phyloP scores from a whole-genome alignment of 306 rosid genomes.

The Potentilla sterilis region DNA sequence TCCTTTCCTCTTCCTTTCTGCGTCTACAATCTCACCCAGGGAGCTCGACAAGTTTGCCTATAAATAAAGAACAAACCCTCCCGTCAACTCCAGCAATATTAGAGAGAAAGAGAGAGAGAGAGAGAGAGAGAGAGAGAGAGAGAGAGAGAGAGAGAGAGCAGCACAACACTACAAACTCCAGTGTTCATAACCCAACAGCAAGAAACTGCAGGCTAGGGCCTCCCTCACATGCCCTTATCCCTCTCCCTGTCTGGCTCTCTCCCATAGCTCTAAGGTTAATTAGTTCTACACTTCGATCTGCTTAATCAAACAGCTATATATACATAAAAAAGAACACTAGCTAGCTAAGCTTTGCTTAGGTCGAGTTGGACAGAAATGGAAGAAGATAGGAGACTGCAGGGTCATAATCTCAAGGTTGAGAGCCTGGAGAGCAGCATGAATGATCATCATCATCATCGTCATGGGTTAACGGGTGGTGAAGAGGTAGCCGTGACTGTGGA shows the following conservation, averaged over 20 bases:
- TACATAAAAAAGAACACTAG: neutral
- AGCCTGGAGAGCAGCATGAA: constrained; percentile 11
- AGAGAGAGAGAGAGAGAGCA: neutral
- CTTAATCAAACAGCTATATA: neutral
- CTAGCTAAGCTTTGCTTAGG: neutral
- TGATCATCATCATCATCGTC: neutral
- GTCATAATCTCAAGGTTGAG: neutral
- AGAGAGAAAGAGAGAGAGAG: neutral
- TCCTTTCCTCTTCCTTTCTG: neutral
- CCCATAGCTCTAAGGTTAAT: neutral
- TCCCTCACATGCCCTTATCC: constrained; percentile 2
- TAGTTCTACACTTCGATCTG: neutral
- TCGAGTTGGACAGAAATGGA: neutral
- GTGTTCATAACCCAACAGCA: neutral
- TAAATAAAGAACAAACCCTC: neutral
- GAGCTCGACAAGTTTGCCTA: neutral
- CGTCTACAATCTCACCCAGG: neutral
- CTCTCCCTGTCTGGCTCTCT: neutral
- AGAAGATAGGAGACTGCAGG: neutral
- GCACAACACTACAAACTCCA: neutral
- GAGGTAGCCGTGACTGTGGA: constrained; percentile 45
- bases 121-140: neutral
- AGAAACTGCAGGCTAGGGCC: neutral
- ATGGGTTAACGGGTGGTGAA: constrained; percentile 11
- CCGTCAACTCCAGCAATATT: neutral